Conservation (phyloP, 345 rosid species). For the Clausena lansium region DNA sequence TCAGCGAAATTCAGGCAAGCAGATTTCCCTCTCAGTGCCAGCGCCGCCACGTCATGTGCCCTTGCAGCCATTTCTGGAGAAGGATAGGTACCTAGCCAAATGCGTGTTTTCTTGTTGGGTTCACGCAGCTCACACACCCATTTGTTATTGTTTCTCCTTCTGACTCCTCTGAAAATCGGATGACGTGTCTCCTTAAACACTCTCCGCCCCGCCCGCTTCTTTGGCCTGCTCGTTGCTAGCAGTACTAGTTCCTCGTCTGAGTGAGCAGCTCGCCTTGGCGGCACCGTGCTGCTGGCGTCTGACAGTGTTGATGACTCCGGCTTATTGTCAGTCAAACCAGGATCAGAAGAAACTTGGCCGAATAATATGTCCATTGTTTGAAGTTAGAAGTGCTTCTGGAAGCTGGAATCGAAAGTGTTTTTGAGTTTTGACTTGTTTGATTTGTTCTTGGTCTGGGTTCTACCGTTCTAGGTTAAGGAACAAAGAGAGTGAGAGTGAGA, state of each 20-base stretch:
- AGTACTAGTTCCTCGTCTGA: conserved; percentile 35
- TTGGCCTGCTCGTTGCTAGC: conserved; percentile 57
- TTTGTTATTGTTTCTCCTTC: conserved; percentile 52
- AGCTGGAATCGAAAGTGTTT: background rate
- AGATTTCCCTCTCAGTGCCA: conserved; percentile 58
- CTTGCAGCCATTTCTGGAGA: conserved; percentile 78
- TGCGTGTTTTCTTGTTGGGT: conserved; percentile 51
- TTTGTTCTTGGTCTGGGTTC: background rate
- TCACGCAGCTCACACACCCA: conserved; percentile 80
- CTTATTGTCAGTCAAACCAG: background rate
- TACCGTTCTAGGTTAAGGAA: background rate
- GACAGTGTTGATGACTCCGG: conserved; percentile 18
- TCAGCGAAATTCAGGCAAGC: conserved; percentile 77
- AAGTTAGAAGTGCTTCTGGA: background rate
- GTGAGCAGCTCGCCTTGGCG: background rate
- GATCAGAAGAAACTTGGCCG: conserved; percentile 11
- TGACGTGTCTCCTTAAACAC: conserved; percentile 73
- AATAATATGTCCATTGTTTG: conserved; percentile 12
- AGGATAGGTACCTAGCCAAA: conserved; percentile 82
- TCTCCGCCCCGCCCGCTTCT: conserved; percentile 66
- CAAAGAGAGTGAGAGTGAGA: background rate
- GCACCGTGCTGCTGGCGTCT: conserved; percentile 6
- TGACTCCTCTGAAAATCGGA: conserved; percentile 64
- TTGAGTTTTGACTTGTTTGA: background rate
- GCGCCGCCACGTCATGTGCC: conserved; percentile 78